phyloP scores from a whole-genome alignment of 495 filamentous ascomycete genomes.

The Podospora sp. region DNA sequence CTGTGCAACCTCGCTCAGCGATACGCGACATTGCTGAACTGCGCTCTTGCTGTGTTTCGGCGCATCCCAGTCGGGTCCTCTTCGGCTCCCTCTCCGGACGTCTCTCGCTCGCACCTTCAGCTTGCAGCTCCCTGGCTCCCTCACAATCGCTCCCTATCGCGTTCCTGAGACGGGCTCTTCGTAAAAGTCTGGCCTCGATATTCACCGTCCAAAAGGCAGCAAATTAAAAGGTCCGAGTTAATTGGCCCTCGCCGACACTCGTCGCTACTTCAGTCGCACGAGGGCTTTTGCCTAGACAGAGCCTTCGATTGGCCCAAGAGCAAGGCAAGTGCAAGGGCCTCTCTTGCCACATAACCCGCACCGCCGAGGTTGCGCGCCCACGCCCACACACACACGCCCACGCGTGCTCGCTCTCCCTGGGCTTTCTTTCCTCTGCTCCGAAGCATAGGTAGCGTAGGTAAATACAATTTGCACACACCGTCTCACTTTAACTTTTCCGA shows the following conservation, averaged over 20 bases:
- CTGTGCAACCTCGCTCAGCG: constrained; percentile 16
- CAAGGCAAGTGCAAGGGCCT: neutral
- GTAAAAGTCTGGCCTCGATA: neutral
- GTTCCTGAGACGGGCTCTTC: neutral
- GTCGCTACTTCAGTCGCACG: constrained; percentile 9
- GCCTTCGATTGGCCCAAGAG: constrained; percentile 11
- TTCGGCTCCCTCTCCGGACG: neutral
- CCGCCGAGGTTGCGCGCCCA: neutral
- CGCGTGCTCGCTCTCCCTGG: neutral
- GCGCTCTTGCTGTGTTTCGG: constrained; percentile 8
- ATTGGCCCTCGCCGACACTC: constrained; percentile 8
- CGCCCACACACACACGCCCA: neutral
- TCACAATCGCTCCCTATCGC: neutral
- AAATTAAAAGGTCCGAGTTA: neutral
- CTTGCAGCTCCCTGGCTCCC: neutral
- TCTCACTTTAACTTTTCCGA: neutral
- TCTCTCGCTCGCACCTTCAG: neutral
- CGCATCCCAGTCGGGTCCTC: constrained; percentile 16
- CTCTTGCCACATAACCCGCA: constrained; percentile 15
- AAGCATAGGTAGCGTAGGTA: neutral
- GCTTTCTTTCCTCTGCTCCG: neutral
- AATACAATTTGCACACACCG: neutral
- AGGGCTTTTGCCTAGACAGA: constrained; percentile 3
- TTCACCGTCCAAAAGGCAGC: neutral
- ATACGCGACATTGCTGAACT: constrained; percentile 18